These are phyloP conservation scores for Carex arenaria DNA, from an alignment of 202 grass and related monocot genomes.

Conservation along the genomic window DNA sequence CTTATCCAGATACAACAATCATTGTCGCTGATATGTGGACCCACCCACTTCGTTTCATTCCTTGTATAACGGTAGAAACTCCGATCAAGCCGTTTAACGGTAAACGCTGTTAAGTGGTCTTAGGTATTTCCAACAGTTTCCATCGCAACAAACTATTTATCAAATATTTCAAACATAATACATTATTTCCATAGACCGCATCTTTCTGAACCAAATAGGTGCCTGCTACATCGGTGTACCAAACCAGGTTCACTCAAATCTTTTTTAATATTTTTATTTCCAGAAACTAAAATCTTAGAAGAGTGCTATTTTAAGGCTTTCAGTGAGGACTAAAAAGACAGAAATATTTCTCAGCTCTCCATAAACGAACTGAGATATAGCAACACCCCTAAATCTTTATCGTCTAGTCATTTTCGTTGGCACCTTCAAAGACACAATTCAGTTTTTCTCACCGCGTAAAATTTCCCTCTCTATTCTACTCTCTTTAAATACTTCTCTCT, in stretches of 20 bases:
- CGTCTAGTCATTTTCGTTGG: neutral
- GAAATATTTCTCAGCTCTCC: no score
- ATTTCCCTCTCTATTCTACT: neutral
- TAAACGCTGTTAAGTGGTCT: neutral
- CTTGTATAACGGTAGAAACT: neutral
- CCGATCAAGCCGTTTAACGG: neutral
- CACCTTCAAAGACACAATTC: neutral
- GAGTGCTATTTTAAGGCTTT: no score
- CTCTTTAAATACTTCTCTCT: neutral
- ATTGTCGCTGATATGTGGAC: neutral
- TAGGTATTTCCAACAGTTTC: neutral
- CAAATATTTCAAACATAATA: neutral
- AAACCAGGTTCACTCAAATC: neutral
- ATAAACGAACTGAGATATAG: no score
- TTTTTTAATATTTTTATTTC: no score
- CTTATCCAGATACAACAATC: neutral
- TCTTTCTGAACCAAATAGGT: neutral
- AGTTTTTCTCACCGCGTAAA: constrained; percentile 1
- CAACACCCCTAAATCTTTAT: neutral
- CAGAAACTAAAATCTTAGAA: no score
- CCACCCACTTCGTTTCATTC: neutral
- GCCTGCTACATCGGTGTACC: neutral
- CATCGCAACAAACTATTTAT: neutral
- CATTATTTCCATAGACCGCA: neutral
- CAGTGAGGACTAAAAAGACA: no score